Conservation (phyloP, 768 basidiomycete species). For the Lactarius hengduanensis region DNA sequence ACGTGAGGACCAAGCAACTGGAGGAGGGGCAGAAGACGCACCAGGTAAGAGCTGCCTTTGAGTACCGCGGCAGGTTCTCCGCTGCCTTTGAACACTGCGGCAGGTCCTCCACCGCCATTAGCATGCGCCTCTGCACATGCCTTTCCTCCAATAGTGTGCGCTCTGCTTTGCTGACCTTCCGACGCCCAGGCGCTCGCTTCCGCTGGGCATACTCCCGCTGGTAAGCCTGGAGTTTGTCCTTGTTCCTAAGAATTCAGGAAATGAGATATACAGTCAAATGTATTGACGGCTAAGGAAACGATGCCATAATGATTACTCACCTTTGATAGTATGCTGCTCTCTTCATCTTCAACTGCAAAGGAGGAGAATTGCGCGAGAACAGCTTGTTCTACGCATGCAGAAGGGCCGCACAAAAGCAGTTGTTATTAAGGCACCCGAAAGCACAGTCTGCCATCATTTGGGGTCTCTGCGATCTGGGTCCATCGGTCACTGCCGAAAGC, state of each 20-base stretch:
- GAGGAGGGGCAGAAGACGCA: no score
- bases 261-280: neutral
- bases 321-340: neutral
- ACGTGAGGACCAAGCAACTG: no score
- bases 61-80: neutral
- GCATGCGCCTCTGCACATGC: neutral
- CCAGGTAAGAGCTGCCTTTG: neutral
- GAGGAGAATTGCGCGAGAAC: neutral
- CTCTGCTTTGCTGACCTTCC: neutral
- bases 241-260: neutral
- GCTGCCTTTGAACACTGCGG: neutral
- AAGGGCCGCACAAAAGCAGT: no score
- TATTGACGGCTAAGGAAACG: no score
- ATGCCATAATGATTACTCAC: neutral
- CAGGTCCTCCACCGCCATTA: neutral
- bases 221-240: neutral
- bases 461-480: neutral
- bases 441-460: neutral
- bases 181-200: neutral
- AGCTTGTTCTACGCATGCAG: accelerated
- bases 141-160: neutral
- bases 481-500: neutral
- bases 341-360: neutral
- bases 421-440: neutral
- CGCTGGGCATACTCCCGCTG: neutral